A percentile compares a stretch with the other conserved stretches of the same genome.
Evolutionary conservation across 208 protist genomes (phyloP).

Genomic region (Trypanosoma caninum): DNA sequence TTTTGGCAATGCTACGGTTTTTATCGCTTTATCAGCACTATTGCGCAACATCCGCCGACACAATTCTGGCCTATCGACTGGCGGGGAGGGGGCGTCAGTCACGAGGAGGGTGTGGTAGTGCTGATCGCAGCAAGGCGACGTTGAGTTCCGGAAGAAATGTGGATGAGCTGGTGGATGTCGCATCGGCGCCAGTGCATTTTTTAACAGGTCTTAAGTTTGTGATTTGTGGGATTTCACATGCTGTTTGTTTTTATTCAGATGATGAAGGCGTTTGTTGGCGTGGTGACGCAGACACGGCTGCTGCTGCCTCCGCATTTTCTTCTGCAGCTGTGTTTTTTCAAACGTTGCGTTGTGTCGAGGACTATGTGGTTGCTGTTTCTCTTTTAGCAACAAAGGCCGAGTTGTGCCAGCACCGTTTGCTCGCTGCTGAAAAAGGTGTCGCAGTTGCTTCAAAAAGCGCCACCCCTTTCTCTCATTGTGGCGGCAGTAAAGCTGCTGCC

Average conservation of each 20-base stretch:
- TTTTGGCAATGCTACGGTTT: slow-evolving; percentile 27
- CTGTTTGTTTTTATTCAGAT: slow-evolving; percentile 26
- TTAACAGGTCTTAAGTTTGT: slow-evolving; percentile 21
- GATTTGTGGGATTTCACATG: slow-evolving; percentile 17
- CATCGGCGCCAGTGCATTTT: slow-evolving; percentile 1
- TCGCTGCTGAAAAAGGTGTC: neutral
- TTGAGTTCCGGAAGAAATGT: no score
- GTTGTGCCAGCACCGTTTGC: slow-evolving; percentile 11
- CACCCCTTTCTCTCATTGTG: neutral
- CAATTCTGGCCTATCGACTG: neutral
- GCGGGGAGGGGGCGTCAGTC: neutral
- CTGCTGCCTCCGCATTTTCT: neutral
- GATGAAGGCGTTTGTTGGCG: slow-evolving; percentile 18
- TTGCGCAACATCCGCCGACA: slow-evolving; percentile 9
- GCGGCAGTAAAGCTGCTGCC: slow-evolving; percentile 5
- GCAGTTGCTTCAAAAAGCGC: neutral
- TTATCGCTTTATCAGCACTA: slow-evolving; percentile 26
- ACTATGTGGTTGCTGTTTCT: slow-evolving; percentile 12
- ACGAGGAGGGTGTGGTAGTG: neutral
- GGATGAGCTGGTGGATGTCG: slow-evolving; percentile 2
- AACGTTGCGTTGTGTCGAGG: slow-evolving; percentile 7
- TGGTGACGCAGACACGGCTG: slow-evolving; percentile 16
- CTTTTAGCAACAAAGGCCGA: slow-evolving; percentile 16
- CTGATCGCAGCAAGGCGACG: neutral
- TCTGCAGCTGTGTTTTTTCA: neutral